Evolutionary conservation across 2,329 filamentous ascomycete species (phyloP).

Genomic region (Drechslerella coelobrocha): DNA sequence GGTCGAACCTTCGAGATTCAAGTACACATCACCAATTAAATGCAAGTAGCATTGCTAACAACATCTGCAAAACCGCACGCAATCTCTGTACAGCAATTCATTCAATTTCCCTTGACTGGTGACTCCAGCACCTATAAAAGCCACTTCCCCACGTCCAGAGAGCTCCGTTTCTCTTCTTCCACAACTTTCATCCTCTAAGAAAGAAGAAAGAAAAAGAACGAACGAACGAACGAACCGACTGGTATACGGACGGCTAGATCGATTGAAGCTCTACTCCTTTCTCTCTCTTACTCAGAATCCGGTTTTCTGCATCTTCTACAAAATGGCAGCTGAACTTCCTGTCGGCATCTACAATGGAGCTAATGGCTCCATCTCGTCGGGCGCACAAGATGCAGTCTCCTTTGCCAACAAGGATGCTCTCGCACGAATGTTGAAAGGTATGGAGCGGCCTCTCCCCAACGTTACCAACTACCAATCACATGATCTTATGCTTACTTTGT

Average conservation of each 20-base stretch:
- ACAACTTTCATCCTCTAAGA: no score
- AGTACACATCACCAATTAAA: no score
- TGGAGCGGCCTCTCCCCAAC: background rate
- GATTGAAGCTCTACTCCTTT: no score
- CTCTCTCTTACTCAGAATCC: slow-evolving; percentile 8
- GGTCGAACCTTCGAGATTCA: no score
- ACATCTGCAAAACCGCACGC: background rate
- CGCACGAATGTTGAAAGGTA: slow-evolving; percentile 95
- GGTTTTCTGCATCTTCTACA: no score
- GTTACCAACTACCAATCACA: background rate
- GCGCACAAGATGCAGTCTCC: slow-evolving; percentile 61
- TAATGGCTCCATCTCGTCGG: slow-evolving; percentile 56
- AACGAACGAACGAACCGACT: no score
- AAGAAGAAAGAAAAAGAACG: no score
- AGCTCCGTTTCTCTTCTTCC: slow-evolving; percentile 9
- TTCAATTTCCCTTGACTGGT: no score
- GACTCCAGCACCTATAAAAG: no score
- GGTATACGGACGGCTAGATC: no score
- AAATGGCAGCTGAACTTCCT: slow-evolving; percentile 43
- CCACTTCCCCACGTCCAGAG: background rate
- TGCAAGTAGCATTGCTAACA: slow-evolving; percentile 1
- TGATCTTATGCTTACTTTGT: background rate
- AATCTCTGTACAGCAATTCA: no score
- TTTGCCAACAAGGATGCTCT: slow-evolving; percentile 94
- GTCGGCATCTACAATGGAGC: slow-evolving; percentile 39